Base-by-base conservation (phyloP, 768 basidiomycete genomes). In the Termitomyces sp. region DNA sequence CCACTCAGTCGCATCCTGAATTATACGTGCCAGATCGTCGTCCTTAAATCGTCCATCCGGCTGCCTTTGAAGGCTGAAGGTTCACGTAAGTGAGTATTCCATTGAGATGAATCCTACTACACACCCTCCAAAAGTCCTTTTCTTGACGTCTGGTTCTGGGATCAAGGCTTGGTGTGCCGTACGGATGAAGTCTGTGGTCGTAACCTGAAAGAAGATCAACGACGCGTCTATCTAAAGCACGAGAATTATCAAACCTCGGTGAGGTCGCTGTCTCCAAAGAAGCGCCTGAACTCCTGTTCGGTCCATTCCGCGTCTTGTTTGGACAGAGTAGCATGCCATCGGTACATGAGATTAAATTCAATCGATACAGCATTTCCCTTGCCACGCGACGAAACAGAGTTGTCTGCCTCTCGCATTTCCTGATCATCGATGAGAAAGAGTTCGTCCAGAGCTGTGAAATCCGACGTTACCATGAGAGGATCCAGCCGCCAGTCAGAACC, bases 331-430 rank as follows among this genome's bases (percentile, higher is more conserved):
- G 89, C 75, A 64, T 91, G 89, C 89, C 89, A 91, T 53, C 80
- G 57, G 70, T 83, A 83, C 22, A 83, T 69, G 3, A 82, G 72
- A 62, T 83, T 91, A 75, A 93, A 92, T 71, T 93, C 91, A 36
- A 91, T 68, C 0, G 90, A 89, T 58, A 84, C 82, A 39, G 82
- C 84, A 65, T 93, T 93, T 52, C 91, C 91, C 67, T 85, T 74
- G 39, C 91, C 91, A 11, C 84, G 80, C 39, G 84, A 81, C 15
- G 80, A 72, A 57, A 88, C 69, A 0, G 74, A 73, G 61, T 89
- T 88, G 59, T 75, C 66, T 0, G 66, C 11, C 30, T 79, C 78
- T 48, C 89, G 80, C 59, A 79, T 80, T 11, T 73, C 59, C 86
- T 88, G 49, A 8, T 59, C 24, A 41, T 48, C n/a, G 33, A 57